These are phyloP conservation scores for Rhodamnia argentea DNA, from an alignment of 345 rosid species.

Conservation along the genomic window DNA sequence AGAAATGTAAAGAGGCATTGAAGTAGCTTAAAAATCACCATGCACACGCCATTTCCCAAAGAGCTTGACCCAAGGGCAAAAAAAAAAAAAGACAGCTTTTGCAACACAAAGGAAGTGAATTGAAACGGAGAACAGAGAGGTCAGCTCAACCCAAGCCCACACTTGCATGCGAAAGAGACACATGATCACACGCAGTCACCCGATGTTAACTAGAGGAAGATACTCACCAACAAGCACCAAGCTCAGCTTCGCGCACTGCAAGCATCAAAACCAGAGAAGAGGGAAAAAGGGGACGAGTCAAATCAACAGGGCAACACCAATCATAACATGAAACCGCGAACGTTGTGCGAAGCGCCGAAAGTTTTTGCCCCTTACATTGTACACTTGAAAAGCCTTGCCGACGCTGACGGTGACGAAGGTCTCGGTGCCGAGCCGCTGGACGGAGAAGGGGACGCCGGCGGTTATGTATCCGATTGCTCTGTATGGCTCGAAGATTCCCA, in stretches of 20 bases:
- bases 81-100: neutral
- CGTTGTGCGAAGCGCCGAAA: neutral
- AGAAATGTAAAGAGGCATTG: neutral
- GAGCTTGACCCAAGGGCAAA: neutral
- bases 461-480: conserved; percentile 92
- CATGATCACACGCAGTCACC: neutral
- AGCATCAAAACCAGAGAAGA: neutral
- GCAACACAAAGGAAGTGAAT: neutral
- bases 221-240: conserved; percentile 62
- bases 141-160: neutral
- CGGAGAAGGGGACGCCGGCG: conserved; percentile 69
- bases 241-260: conserved; percentile 85
- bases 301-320: neutral
- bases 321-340: neutral
- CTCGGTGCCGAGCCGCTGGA: conserved; percentile 83
- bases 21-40: neutral
- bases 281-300: neutral
- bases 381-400: conserved; percentile 91
- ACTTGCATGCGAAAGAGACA: neutral
- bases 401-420: conserved; percentile 85
- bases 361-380: conserved; percentile 28
- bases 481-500: conserved; percentile 93
- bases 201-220: neutral
- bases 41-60: neutral
- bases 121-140: neutral